Conservation (phyloP, 176 grass and related monocot genomes). For the Phragmites australis region DNA sequence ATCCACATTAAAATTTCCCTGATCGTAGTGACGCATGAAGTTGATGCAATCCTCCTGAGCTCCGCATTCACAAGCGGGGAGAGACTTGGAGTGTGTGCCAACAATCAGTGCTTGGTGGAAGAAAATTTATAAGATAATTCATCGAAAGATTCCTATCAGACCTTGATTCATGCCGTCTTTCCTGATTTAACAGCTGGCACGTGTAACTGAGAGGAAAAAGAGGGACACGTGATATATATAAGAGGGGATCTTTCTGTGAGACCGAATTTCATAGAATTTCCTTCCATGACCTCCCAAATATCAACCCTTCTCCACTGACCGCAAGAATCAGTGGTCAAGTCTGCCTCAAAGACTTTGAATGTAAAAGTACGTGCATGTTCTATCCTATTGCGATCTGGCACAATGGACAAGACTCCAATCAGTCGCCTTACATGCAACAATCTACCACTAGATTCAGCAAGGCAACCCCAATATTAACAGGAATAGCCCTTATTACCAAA, state of each 20-base stretch:
- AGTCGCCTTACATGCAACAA: background rate
- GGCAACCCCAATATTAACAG: background rate
- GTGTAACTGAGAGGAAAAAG: too few species aligned
- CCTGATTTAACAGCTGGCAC: too few species aligned
- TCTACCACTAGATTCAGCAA: background rate
- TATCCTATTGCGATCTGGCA: too few species aligned
- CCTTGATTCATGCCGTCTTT: too few species aligned
- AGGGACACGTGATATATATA: too few species aligned
- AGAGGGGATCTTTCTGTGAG: too few species aligned
- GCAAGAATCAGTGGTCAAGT: background rate
- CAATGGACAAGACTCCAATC: too few species aligned
- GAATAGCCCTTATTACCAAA: background rate
- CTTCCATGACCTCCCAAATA: too few species aligned
- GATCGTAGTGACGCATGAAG: background rate
- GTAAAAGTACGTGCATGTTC: background rate
- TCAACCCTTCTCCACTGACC: background rate
- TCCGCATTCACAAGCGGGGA: background rate
- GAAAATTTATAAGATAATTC: too few species aligned
- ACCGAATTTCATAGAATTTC: too few species aligned
- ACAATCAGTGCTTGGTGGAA: background rate
- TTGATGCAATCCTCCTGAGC: slow-evolving; percentile 20
- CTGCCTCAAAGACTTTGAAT: slow-evolving; percentile 4
- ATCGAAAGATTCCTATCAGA: too few species aligned
- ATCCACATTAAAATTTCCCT: background rate
- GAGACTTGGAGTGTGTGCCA: slow-evolving; percentile 14